Evolutionary conservation across 2,329 filamentous ascomycete genomes (phyloP), one percentile per base, ranked within the genome.

Genomic region (Aspergillus sp.): DNA sequence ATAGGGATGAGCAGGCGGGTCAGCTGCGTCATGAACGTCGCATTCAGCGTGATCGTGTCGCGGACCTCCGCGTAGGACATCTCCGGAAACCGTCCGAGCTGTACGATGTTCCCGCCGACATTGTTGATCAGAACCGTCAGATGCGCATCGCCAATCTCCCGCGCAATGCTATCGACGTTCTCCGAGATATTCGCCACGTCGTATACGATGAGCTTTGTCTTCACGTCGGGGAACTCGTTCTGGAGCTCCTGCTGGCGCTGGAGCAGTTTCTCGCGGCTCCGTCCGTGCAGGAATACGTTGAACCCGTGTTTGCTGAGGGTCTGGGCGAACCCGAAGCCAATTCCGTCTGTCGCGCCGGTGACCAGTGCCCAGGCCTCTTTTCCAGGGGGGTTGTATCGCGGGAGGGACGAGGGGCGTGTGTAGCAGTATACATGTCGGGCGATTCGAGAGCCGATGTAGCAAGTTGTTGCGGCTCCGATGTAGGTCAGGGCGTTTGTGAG

Each of bases 71-170:
- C 43, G 11, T 52, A 45, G 0, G 56, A 49, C 8, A 53, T 53
- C 2, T 60, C 47, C 8, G 58, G 48, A 4, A 72, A 47, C 2
- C 56, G 41, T 3, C 47, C 48, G 35, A 58, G 69, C 12, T 43
- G 41, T 10, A 26, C 39, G 38, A 3, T 54, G 49, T 34, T 53
- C 32, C 68, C 68, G 13, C 73, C 72, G 0, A 72, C 66, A 48
- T 76, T 77, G 53, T 77, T 77, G 44, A 78, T 51, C 15, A 78
- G 53, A 2, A 76, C 53, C 1, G 66, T 73, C 19, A 78, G 52
- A 38, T 66, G 51, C 22, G 68, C 46, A 30, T 53, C 57, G 1
- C 53, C 40, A 7, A 65, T 46, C 3, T 47, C 37, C 1, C 53
- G 46, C 8, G 60, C 39, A 6, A 52, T 44, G 6, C 39, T 29